Percentiles rank a stretch among this genome's conserved stretches.
phyloP scores from a whole-genome alignment of 148 eudicot species.

The Rhododendron mucronatum region DNA sequence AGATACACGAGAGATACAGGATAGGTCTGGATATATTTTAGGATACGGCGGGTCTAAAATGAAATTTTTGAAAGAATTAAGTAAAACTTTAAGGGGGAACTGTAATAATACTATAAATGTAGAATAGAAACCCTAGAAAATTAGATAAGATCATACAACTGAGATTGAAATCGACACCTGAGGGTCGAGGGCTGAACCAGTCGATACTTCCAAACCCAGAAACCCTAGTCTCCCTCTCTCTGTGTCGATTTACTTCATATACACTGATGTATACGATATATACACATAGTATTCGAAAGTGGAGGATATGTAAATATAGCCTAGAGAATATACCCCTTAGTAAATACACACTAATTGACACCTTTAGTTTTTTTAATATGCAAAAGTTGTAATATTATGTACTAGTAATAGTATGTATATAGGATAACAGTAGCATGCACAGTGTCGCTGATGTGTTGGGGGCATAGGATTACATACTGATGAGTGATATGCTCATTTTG shows the following conservation, averaged over 20 bases:
- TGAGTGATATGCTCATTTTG: not conserved
- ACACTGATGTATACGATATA: not conserved
- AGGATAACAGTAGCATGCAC: not conserved
- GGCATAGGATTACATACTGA: not conserved
- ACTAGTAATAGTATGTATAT: not conserved
- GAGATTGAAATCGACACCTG: no score
- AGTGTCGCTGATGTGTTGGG: not conserved
- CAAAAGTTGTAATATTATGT: not conserved
- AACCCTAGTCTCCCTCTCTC: no score
- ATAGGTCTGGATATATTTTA: not conserved
- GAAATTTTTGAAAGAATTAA: no score
- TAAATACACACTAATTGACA: not conserved
- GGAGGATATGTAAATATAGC: not conserved
- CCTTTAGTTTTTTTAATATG: not conserved
- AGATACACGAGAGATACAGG: not conserved
- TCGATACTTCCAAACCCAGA: not conserved
- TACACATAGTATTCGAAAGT: not conserved
- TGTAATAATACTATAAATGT: no score
- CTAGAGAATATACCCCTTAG: no score
- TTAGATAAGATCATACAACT: not conserved
- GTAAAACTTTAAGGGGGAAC: not conserved
- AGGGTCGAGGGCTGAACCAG: not conserved
- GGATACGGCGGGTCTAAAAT: not conserved
- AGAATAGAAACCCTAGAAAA: not conserved
- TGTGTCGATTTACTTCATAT: not conserved